Conservation (phyloP, 2,329 filamentous ascomycete species). For the Curvularia lunata region DNA sequence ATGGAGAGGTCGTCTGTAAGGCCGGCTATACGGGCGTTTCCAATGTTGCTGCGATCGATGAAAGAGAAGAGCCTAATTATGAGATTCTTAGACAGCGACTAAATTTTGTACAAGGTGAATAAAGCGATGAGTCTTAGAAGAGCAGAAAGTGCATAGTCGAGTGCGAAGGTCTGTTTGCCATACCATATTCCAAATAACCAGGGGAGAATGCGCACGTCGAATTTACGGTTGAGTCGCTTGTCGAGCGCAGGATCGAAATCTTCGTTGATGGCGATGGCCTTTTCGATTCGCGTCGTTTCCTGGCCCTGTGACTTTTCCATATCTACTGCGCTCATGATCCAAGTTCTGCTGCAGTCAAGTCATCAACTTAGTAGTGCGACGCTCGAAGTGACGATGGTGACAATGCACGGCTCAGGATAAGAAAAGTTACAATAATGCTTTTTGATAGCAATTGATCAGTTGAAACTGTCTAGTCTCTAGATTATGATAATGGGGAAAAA, state of each 20-base stretch:
- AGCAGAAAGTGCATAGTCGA: not conserved
- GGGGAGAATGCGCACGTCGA: slow-evolving; percentile 54
- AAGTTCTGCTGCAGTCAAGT: not conserved
- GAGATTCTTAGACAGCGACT: not conserved
- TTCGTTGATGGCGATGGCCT: not conserved
- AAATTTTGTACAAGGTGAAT: too few relatives aligned
- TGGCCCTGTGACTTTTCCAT: slow-evolving; percentile 5
- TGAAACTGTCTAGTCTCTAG: not conserved
- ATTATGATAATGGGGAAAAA: not conserved
- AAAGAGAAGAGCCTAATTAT: slow-evolving; percentile 51
- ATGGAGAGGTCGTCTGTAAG: slow-evolving; percentile 50
- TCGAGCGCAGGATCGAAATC: slow-evolving; percentile 27
- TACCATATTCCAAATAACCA: slow-evolving; percentile 55
- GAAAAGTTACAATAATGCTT: not conserved
- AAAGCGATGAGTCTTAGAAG: not conserved
- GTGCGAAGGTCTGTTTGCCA: not conserved
- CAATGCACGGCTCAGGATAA: not conserved
- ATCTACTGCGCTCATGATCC: not conserved
- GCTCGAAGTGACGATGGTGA: not conserved
- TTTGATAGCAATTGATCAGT: not conserved
- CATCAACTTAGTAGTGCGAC: not conserved
- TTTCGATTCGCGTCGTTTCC: slow-evolving; percentile 11
- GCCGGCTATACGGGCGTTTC: slow-evolving; percentile 54
- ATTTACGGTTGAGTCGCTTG: slow-evolving; percentile 50
- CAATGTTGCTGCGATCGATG: slow-evolving; percentile 54